Base-by-base conservation (phyloP, 2,329 filamentous ascomycete genomes). In the Neofusicoccum parvum region DNA sequence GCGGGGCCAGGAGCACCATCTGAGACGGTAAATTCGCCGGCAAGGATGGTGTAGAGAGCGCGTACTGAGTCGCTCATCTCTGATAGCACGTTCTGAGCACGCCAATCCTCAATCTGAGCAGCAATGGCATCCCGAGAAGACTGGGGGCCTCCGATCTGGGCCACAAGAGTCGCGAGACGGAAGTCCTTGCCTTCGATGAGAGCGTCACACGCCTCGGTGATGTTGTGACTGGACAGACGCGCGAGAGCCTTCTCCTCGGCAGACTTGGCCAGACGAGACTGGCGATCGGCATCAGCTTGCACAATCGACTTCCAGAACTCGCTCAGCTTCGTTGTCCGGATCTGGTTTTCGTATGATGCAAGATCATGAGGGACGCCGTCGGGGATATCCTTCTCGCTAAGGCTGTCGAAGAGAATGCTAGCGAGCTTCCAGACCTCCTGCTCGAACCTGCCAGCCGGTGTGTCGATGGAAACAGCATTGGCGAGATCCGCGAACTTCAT, bases 31-130 rank as follows among this genome's bases (percentile, higher is more conserved):
- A 92, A 89, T 69, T 97, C 95, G 43, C 96, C 95, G 36, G 92
- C 88, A 11, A 97, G 82, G 34, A 99, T 85, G 76, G 96, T 92
- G 75, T 97, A 99, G 39, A 99, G 83, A 9, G 94, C 90, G 64
- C 95, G 90, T 50, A 97, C 87, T 1, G 92, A 84, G 69, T 95
- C 90, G 15, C 87, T 88, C 78, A 99, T 93, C 76, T 99, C 96
- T 1, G 92, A 92, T 17, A 96, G 86, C 53, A 94, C 87, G 73
- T 93, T 92, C 41, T 92, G 88, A 34, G 91, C 86, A 41, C 89
- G 88, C 95, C 95, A 99, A 59, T 90, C 88, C 67, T 89, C 87
- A 62, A 99, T 85, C 75, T 99, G 95, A 65, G 88, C 85, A 27
- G 84, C 84, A 80, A 98, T 92, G 68, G 94, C 90, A 67, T 87